Evolutionary conservation across 2,329 filamentous ascomycete species (phyloP).

Genomic region (Fusarium musae): DNA sequence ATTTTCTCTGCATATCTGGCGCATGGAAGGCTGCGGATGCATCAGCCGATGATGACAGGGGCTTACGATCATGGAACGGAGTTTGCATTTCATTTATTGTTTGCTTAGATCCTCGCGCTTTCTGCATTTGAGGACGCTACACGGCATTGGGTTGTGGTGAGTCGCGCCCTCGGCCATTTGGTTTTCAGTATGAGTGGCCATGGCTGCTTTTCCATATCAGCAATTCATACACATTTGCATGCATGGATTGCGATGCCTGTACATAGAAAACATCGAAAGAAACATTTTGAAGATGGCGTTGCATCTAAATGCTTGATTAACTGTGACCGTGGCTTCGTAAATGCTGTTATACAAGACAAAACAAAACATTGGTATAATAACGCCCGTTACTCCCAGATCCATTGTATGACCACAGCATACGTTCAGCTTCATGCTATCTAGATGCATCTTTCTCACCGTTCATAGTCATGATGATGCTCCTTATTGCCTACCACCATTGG

Average conservation of each 20-base stretch:
- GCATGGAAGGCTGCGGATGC: slow-evolving; percentile 40
- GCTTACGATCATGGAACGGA: slow-evolving; percentile 42
- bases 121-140: slow-evolving; percentile 5
- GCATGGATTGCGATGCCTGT: background rate
- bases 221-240: background rate
- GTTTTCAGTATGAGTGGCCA: slow-evolving; percentile 13
- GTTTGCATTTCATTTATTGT: slow-evolving; percentile 31
- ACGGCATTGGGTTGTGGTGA: background rate
- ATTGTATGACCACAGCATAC: background rate
- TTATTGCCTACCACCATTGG: slow-evolving; percentile 7
- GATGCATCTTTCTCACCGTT: background rate
- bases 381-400: slow-evolving; percentile 5
- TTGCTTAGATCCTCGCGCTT: slow-evolving; percentile 13
- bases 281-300: background rate
- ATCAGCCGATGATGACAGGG: slow-evolving; percentile 38
- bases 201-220: slow-evolving; percentile 2
- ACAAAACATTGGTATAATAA: slow-evolving; percentile 28
- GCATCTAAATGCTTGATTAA: background rate
- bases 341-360: slow-evolving; percentile 24
- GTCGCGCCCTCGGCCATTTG: slow-evolving; percentile 1
- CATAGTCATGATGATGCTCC: background rate
- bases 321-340: slow-evolving; percentile 10
- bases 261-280: slow-evolving; percentile 15
- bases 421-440: background rate
- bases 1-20: slow-evolving; percentile 41